Conservation (phyloP, 2,329 filamentous ascomycete genomes). For the Fusarium sp. region DNA sequence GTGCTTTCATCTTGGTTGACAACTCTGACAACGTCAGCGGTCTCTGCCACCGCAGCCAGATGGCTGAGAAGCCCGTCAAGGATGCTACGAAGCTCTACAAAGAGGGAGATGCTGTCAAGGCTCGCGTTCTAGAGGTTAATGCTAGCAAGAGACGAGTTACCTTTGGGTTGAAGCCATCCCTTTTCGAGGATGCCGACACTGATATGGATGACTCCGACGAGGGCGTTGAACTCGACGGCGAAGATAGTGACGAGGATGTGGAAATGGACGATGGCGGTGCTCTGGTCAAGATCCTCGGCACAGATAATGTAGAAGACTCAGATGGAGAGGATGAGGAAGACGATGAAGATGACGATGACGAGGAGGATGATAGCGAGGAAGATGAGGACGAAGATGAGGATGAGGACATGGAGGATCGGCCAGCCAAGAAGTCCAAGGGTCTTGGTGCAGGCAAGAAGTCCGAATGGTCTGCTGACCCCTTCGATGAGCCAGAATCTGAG, state of each 20-base stretch:
- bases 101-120: conserved; percentile 93
- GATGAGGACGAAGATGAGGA: conserved; percentile 49
- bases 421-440: conserved; percentile 48
- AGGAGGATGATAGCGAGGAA: conserved; percentile 59
- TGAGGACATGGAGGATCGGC: conserved; percentile 56
- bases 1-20: conserved; percentile 92
- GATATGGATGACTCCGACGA: conserved; percentile 62
- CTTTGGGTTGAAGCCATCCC: conserved; percentile 92
- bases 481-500: conserved; percentile 68
- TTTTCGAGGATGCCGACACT: conserved; percentile 76
- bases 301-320: conserved; percentile 58
- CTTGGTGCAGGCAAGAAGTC: conserved; percentile 76
- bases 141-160: conserved; percentile 79
- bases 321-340: conserved; percentile 54
- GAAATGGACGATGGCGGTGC: conserved; percentile 60
- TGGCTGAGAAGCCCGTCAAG: conserved; percentile 84
- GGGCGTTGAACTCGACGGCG: conserved; percentile 60
- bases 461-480: conserved; percentile 82
- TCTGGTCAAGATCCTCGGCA: conserved; percentile 58
- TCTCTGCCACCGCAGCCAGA: conserved; percentile 90
- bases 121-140: conserved; percentile 84
- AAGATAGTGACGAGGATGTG: conserved; percentile 62
- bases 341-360: conserved; percentile 49
- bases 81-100: conserved; percentile 91
- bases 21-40: conserved; percentile 90